Conservation (phyloP, 208 protist species). For the Naegleria fowleri region DNA sequence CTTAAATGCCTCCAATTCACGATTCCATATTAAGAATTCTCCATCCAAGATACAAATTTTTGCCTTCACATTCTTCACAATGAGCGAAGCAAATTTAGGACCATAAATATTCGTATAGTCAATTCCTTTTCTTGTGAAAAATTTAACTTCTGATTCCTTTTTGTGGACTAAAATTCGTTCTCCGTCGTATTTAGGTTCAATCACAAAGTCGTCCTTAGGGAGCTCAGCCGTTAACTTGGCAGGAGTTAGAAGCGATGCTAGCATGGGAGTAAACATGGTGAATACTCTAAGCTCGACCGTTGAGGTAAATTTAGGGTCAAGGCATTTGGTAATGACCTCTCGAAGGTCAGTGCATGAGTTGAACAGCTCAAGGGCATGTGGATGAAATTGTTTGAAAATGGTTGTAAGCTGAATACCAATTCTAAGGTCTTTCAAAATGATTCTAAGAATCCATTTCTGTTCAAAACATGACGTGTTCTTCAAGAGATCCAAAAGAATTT, state of each 20-base stretch:
- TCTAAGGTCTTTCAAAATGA: constrained; percentile 60
- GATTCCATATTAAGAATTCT: constrained; percentile 58
- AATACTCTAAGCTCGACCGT: constrained; percentile 48
- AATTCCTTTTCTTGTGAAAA: constrained; percentile 57
- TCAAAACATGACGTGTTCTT: constrained; percentile 48
- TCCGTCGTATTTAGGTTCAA: constrained; percentile 67
- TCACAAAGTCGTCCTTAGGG: constrained; percentile 31
- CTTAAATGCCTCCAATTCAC: constrained; percentile 38
- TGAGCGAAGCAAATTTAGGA: constrained; percentile 51
- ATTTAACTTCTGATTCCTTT: constrained; percentile 39
- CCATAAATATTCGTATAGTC: constrained; percentile 61
- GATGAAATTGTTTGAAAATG: constrained; percentile 57
- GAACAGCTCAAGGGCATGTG: constrained; percentile 48
- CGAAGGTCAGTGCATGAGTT: constrained; percentile 49
- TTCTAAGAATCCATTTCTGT: constrained; percentile 61
- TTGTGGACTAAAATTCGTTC: constrained; percentile 58
- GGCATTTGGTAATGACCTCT: constrained; percentile 50
- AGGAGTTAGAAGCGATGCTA: constrained; percentile 43
- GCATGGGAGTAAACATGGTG: constrained; percentile 55
- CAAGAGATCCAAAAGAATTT: constrained; percentile 41
- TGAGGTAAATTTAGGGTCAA: constrained; percentile 40
- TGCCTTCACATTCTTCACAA: background rate
- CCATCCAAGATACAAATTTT: constrained; percentile 62
- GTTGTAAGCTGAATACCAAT: constrained; percentile 46
- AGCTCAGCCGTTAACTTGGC: constrained; percentile 50